These are phyloP conservation scores for Aspergillus kassunensis DNA, from an alignment of 495 filamentous ascomycete genomes.

Conservation along the genomic window DNA sequence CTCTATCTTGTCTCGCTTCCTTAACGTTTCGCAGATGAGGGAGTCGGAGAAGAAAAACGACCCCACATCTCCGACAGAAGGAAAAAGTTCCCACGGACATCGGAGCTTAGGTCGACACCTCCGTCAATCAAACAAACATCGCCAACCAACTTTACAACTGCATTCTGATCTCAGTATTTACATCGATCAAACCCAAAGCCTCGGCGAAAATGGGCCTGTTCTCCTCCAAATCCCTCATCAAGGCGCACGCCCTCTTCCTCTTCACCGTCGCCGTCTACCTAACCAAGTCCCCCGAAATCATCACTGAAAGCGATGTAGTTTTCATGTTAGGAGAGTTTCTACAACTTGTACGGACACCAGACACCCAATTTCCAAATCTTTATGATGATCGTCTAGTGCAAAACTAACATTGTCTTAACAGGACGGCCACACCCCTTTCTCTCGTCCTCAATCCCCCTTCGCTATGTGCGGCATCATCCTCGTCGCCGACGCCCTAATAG, in stretches of 20 bases:
- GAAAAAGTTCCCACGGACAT: not conserved
- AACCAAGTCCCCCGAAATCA: slow-evolving; percentile 60
- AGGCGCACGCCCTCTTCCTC: slow-evolving; percentile 75
- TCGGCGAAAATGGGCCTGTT: slow-evolving; percentile 65
- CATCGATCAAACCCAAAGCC: not conserved
- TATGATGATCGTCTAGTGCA: too few relatives aligned
- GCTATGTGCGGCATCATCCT: slow-evolving; percentile 70
- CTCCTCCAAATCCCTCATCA: slow-evolving; percentile 71
- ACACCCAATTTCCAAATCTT: not conserved
- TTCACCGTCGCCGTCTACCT: slow-evolving; percentile 79
- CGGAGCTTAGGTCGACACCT: not conserved
- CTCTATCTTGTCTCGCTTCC: too few relatives aligned
- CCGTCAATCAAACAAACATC: not conserved
- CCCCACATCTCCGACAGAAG: not conserved
- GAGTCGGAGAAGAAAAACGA: not conserved
- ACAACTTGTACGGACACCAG: slow-evolving; percentile 55
- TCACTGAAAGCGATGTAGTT: slow-evolving; percentile 77
- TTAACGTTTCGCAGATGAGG: not conserved
- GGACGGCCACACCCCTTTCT: slow-evolving; percentile 49
- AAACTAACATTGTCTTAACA: not conserved
- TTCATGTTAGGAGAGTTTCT: slow-evolving; percentile 80
- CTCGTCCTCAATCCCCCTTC: slow-evolving; percentile 58
- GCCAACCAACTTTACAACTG: not conserved
- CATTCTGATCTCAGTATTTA: too few relatives aligned
- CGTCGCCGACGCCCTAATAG: slow-evolving; percentile 60